These are phyloP conservation scores for Tetracentron sinense DNA, from an alignment of 164 flowering plant genomes.

Conservation along the genomic window DNA sequence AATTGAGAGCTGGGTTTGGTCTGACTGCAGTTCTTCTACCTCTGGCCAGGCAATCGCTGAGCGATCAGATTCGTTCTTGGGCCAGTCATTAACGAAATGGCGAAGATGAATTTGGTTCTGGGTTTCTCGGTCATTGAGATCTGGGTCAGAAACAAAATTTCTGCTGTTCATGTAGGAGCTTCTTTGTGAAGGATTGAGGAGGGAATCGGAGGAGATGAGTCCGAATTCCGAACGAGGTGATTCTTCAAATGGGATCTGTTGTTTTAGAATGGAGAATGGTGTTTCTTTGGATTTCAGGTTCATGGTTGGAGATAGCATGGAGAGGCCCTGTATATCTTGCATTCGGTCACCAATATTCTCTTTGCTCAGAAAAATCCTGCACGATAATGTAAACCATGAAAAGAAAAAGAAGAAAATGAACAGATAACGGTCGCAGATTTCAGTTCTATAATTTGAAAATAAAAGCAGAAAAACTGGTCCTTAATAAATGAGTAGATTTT, in stretches of 20 bases:
- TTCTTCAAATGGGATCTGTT: conserved; percentile 7
- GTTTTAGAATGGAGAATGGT: conserved; percentile 9
- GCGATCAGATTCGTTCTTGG: conserved; percentile 45
- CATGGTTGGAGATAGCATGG: too few species aligned
- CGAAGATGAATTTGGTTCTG: conserved; percentile 43
- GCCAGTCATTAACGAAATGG: conserved; percentile 72
- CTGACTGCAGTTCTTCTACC: conserved; percentile 41
- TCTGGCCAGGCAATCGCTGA: too few species aligned
- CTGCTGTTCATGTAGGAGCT: conserved; percentile 27
- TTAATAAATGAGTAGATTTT: too few species aligned
- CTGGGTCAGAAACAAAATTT: conserved; percentile 28
- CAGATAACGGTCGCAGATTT: too few species aligned
- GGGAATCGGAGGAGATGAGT: conserved; percentile 46
- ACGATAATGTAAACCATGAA: too few species aligned
- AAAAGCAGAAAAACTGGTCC: too few species aligned
- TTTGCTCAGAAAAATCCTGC: too few species aligned
- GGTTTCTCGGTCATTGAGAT: conserved; percentile 35
- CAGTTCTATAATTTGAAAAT: too few species aligned
- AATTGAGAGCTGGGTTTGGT: conserved; percentile 72
- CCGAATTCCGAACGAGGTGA: conserved; percentile 47
- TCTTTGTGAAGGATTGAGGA: conserved; percentile 41
- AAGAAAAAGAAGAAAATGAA: too few species aligned
- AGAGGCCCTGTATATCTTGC: too few species aligned
- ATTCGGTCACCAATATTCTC: too few species aligned
- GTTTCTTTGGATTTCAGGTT: too few species aligned